Evolutionary conservation across 2,329 filamentous ascomycete genomes (phyloP), one percentile per base, ranked within the genome.

Genomic region (Talaromyces sp.): DNA sequence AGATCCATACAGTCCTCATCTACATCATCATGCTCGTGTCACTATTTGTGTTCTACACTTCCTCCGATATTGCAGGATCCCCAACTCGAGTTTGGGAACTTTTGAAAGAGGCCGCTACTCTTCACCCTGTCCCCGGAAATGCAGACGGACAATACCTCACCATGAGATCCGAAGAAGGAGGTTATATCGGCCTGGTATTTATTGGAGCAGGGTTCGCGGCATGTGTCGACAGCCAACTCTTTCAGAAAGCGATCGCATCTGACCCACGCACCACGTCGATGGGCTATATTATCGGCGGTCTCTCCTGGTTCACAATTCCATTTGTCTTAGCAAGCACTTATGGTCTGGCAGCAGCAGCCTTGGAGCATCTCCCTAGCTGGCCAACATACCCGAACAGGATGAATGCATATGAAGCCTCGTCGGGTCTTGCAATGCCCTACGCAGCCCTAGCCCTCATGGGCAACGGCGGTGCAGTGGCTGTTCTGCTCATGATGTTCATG

Each of bases 401-500:
- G 27, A 81, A 80, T 1, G 58, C 70, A 1, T 75, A 72, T 0
- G 75, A 83, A 66, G 76, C 83, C 15, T 78, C 75, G 51, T 74
- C 77, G 4, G 82, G 82, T 0, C 73, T 83, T 58, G 81, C 83
- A 1, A 82, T 83, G 80, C 81, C 81, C 3, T 83, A 81, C 61
- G 74, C 77, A 0, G 71, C 82, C 13, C 77, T 79, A 54, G 79
- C 80, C 0, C 70, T 83, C 0, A 77, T 82, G 8, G 82, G 82
- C 5, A 73, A 75, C 49, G 74, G 75, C 10, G 81, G 79, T 0
- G 79, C 79, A 10, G 74, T 76, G 2, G 81, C 75, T 1, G 78
- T 82, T 58, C 78, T 85, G 17, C 75, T 85, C 0, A 73, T 84
- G 7, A 72, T 84, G 1, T 84, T 84, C 72, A 84, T 84, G 82